Conservation (phyloP, 164 flowering plant species). For the Vitis rupestris region DNA sequence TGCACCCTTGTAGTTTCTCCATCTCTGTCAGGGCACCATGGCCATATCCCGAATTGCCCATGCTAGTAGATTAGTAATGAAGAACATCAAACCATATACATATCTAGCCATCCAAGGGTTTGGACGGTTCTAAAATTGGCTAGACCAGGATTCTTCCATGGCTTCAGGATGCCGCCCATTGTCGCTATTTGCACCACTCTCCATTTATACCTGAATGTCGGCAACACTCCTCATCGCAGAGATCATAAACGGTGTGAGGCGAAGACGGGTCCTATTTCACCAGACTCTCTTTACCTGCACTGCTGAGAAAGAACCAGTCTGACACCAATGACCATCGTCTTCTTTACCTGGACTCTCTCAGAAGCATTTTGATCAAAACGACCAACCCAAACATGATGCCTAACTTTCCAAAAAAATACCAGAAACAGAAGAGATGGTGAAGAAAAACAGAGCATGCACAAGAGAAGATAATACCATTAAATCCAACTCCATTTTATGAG, state of each 20-base stretch:
- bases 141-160: slow-evolving; percentile 49
- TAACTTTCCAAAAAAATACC: too few species aligned
- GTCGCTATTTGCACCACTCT: slow-evolving; percentile 18
- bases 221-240: slow-evolving; percentile 17
- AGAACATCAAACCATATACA: slow-evolving; percentile 68
- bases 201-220: slow-evolving; percentile 21
- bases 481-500: too few species aligned
- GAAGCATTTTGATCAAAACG: too few species aligned
- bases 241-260: slow-evolving; percentile 1
- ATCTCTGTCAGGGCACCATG: slow-evolving; percentile 42
- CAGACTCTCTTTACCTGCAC: not conserved
- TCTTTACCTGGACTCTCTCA: too few species aligned
- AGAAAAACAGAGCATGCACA: too few species aligned
- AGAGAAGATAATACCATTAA: too few species aligned
- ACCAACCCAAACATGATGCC: too few species aligned
- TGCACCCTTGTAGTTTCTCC: slow-evolving; percentile 62
- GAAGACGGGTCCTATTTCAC: not conserved
- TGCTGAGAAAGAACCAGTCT: not conserved
- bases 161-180: slow-evolving; percentile 24
- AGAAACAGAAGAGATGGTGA: too few species aligned
- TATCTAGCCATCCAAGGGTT: slow-evolving; percentile 94
- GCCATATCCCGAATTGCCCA: slow-evolving; percentile 88
- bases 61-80: slow-evolving; percentile 56
- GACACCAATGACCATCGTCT: too few species aligned
- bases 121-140: slow-evolving; percentile 56